These are phyloP conservation scores for Polygonum maritimum DNA, from an alignment of 148 eudicot genomes.

Conservation along the genomic window DNA sequence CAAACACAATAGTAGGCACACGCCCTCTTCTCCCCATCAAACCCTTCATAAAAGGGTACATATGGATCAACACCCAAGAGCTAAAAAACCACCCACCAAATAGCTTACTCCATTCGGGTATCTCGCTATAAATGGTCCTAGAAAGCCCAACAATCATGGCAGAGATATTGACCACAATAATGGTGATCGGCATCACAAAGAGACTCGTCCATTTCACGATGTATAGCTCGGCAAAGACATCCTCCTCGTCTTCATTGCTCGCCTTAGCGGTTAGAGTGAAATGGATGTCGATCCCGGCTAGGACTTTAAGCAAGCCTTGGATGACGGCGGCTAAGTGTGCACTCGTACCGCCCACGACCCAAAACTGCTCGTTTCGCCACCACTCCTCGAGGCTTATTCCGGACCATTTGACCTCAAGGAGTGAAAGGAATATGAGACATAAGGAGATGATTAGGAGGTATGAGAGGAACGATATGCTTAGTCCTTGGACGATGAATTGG, in stretches of 20 bases:
- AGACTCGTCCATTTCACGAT: conserved; percentile 69
- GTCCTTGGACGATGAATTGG: conserved; percentile 60
- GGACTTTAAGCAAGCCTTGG: conserved; percentile 72
- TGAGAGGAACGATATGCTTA: conserved; percentile 37
- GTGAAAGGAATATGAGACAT: conserved; percentile 45
- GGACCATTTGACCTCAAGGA: conserved; percentile 87
- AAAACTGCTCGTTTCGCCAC: conserved; percentile 93
- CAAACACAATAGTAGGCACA: conserved; percentile 72
- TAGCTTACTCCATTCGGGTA: conserved; percentile 74
- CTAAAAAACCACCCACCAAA: conserved; percentile 68
- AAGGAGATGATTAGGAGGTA: conserved; percentile 53
- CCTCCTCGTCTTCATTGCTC: conserved; percentile 63
- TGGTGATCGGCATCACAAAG: conserved; percentile 60
- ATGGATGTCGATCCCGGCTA: conserved; percentile 76
- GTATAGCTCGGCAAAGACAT: conserved; percentile 62
- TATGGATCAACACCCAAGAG: conserved; percentile 75
- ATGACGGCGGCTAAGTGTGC: conserved; percentile 82
- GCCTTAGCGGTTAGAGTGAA: conserved; percentile 77
- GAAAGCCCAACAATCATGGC: conserved; percentile 51
- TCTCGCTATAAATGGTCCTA: conserved; percentile 62
- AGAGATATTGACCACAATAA: conserved; percentile 46
- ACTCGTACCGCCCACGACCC: conserved; percentile 85
- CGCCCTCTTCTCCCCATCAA: conserved; percentile 77
- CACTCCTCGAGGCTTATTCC: conserved; percentile 80
- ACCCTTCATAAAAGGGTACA: conserved; percentile 86